Evolutionary conservation across 2,329 filamentous ascomycete genomes (phyloP), one percentile per base, ranked within the genome.

Genomic region (Xylaria arbuscula): DNA sequence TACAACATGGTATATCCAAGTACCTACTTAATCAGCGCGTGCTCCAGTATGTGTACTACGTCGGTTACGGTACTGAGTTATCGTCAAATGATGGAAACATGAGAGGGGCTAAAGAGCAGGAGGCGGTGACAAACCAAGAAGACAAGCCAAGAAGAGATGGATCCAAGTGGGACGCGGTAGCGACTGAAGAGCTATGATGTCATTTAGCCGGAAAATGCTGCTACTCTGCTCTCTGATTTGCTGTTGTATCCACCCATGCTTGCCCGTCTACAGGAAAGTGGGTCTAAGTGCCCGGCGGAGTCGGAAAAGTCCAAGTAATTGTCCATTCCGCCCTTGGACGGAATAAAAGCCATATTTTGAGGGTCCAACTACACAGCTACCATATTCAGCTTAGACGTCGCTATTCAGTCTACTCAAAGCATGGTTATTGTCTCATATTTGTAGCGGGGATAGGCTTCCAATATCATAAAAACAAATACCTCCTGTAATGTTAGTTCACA

Each of bases 121-220:
- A 58, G 56, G 56, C 38, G 65, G 58, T 51, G 64, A 57, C 59
- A 45, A 48, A 22, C 19, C 19, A 62, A 15, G 58, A 36, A 57
- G 53, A 47, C 59, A 45, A 48, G 11, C 19, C 19, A 62, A 15
- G 58, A 36, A 57, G 53, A 47, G n/a, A n/a, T n/a, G n/a, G 34
- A 62, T 36, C n/a, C 50, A 51, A 48, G 57, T 45, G 22, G 55
- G 40, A 56, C 42, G 48, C 34, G 42, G 42, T 55, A 34, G 32
- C 53, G 51, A 54, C 48, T 51, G 22, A 2, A 11, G 38, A 47
- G 36, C 13, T 58, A 56, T 68, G 66, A 68, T 62, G 66, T 68
- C 66, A 68, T 54, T 15, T 9, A 1, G 48, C 55, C 17, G 32
- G 13, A 45, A 36, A 45, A 7, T 19, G 45, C 28, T n/a, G 7